These are phyloP conservation scores for Oryza coarctata DNA, from an alignment of 176 grass and related monocot species.

Conservation along the genomic window DNA sequence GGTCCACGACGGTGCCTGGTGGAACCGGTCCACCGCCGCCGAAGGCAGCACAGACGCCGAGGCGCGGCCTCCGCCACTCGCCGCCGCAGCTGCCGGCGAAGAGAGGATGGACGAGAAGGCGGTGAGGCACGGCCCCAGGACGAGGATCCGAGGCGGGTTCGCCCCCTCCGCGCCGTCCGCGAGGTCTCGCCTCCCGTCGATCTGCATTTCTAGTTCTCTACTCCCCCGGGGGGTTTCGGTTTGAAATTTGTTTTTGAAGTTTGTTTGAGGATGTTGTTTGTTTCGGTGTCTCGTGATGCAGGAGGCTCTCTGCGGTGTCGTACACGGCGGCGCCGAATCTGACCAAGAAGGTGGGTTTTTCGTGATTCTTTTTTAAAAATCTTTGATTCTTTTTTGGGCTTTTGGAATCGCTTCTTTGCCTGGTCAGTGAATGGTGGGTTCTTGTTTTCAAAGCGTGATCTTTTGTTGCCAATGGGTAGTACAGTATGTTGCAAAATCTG, in stretches of 20 bases:
- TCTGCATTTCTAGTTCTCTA: slow-evolving; percentile 36
- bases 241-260: slow-evolving; percentile 7
- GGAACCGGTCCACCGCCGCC: slow-evolving; percentile 37
- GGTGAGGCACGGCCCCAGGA: slow-evolving; percentile 2
- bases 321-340: slow-evolving; percentile 39
- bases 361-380: neutral
- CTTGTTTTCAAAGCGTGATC: slow-evolving; percentile 8
- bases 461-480: neutral
- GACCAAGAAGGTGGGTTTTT: slow-evolving; percentile 42
- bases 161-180: slow-evolving; percentile 38
- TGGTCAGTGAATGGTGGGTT: slow-evolving; percentile 22
- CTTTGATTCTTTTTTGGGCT: neutral
- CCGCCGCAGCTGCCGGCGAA: slow-evolving; percentile 28
- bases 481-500: neutral
- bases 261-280: neutral
- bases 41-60: neutral
- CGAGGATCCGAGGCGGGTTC: slow-evolving; percentile 44
- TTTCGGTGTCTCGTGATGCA: slow-evolving; percentile 22
- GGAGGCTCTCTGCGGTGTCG: slow-evolving; percentile 41
- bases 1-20: slow-evolving; percentile 35
- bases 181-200: slow-evolving; percentile 47
- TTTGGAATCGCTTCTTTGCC: slow-evolving; percentile 30
- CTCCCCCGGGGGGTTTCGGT: neutral
- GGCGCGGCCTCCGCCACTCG: neutral
- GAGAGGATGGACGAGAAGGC: slow-evolving; percentile 51